Percentiles rank a stretch among this genome's conserved stretches.
These are phyloP conservation scores for Thecaphora thlaspeos DNA, from an alignment of 1,284 basidiomycete species.

Conservation along the genomic window DNA sequence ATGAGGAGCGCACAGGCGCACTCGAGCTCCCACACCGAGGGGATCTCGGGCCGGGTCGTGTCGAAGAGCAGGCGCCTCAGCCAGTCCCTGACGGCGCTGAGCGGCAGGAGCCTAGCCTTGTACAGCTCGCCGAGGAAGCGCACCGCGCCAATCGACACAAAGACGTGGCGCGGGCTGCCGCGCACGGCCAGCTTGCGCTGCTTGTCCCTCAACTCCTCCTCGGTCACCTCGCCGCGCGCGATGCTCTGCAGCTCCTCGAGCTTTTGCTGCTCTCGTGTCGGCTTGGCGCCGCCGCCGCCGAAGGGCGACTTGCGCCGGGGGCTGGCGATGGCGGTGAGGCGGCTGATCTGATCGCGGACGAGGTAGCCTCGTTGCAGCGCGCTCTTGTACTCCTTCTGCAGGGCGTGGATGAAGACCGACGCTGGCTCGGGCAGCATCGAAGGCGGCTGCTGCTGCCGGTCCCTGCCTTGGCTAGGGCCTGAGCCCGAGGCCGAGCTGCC, in stretches of 20 bases:
- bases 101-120: background rate
- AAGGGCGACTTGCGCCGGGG: no score
- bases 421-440: background rate
- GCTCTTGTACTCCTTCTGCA: background rate
- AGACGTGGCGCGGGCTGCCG: slow-evolving; percentile 4
- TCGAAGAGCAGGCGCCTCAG: slow-evolving; percentile 40
- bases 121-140: slow-evolving; percentile 31
- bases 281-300: background rate
- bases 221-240: background rate
- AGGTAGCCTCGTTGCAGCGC: background rate
- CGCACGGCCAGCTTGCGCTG: background rate
- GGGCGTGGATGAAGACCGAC: background rate
- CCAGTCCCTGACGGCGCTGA: slow-evolving; percentile 19
- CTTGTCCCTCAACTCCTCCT: background rate
- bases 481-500: no score
- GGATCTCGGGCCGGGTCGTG: slow-evolving; percentile 36
- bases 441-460: background rate
- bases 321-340: background rate
- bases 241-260: background rate
- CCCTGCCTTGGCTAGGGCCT: background rate
- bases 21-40: slow-evolving; percentile 46
- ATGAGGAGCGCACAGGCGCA: slow-evolving; percentile 43
- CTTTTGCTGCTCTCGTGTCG: background rate
- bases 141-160: slow-evolving; percentile 14
- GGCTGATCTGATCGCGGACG: background rate